Conservation (phyloP, 208 protist genomes). For the Willaertia magna region DNA sequence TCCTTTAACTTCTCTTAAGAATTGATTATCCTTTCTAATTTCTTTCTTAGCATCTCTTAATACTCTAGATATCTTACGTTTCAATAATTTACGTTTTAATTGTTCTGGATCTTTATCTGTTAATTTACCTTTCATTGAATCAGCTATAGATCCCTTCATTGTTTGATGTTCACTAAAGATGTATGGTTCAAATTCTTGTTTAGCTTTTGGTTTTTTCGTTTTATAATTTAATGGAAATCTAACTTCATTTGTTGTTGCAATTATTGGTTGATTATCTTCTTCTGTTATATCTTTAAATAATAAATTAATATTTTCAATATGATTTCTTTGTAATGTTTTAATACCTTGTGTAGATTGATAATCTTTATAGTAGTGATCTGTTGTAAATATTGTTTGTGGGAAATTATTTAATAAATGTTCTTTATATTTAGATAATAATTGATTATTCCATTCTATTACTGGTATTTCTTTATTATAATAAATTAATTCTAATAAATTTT, state of each 20-base stretch:
- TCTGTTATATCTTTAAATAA: background rate
- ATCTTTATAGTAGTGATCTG: background rate
- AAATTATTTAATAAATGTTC: background rate
- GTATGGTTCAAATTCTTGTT: background rate
- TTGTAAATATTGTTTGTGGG: background rate
- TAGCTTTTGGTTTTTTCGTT: background rate
- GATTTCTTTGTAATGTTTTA: background rate
- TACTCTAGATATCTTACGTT: background rate
- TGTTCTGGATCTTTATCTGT: background rate
- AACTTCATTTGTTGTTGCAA: no score
- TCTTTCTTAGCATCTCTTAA: background rate
- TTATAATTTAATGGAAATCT: background rate
- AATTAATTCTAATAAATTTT: no score
- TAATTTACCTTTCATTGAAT: background rate
- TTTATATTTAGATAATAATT: background rate
- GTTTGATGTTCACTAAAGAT: background rate
- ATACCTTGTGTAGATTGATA: background rate
- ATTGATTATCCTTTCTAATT: slow-evolving; percentile 4
- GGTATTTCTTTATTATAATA: no score
- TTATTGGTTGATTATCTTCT: background rate
- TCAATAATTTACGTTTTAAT: background rate
- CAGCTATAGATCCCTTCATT: background rate
- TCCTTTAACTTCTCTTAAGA: background rate
- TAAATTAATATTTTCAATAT: background rate
- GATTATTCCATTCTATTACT: background rate